Percentiles rank a stretch among this genome's conserved stretches.
These are phyloP conservation scores for Wickerhamomyces mucosus DNA, from an alignment of 805 yeast genomes.

Conservation along the genomic window DNA sequence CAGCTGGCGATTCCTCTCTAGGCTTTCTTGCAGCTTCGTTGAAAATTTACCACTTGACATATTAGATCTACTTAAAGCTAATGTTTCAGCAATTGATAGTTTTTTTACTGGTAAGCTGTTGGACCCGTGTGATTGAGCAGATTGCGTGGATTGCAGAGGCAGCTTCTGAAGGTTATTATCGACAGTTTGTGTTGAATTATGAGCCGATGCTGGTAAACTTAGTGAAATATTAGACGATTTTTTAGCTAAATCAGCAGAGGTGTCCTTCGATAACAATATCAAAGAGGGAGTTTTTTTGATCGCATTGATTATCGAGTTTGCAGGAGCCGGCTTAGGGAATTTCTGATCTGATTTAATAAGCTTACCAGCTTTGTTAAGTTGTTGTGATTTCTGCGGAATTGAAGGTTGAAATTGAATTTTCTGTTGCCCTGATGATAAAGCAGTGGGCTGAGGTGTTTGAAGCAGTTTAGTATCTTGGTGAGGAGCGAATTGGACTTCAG, in stretches of 20 bases:
- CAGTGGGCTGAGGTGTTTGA: background rate
- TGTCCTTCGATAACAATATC: conserved; percentile 17
- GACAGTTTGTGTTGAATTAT: no score
- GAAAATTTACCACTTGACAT: conserved; percentile 27
- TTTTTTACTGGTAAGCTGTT: no score
- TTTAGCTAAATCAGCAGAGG: conserved; percentile 19
- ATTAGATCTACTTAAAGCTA: conserved; percentile 42
- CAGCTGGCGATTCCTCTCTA: conserved; percentile 2
- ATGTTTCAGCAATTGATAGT: conserved; percentile 49
- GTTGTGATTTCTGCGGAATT: conserved; percentile 1
- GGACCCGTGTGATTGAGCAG: no score
- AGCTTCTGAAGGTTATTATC: no score
- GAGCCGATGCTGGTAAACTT: no score
- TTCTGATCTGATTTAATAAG: conserved; percentile 6
- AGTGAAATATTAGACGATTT: no score
- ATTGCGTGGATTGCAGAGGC: no score
- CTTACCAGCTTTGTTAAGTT: conserved; percentile 1
- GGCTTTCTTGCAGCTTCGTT: conserved; percentile 16
- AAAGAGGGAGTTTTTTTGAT: conserved; percentile 15
- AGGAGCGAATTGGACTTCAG: no score
- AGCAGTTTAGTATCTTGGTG: no score
- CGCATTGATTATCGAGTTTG: conserved; percentile 13
- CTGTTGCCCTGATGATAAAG: background rate
- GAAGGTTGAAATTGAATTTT: conserved; percentile 4
- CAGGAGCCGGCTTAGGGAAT: conserved; percentile 16